phyloP scores from a whole-genome alignment of 192 early-diverging fungal genomes.

The Coemansia sp. region DNA sequence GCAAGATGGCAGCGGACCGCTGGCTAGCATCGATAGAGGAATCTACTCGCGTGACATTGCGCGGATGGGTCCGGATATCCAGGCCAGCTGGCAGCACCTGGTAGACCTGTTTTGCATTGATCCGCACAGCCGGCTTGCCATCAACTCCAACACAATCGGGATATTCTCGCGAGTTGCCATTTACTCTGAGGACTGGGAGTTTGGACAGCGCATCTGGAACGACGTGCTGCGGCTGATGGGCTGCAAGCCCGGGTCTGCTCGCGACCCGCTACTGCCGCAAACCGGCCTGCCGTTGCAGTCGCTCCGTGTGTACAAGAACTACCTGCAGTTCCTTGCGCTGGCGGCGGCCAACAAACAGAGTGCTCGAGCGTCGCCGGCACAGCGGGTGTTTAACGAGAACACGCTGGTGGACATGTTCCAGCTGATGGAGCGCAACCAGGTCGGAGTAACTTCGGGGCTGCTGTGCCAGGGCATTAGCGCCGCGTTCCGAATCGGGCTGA shows the following conservation, averaged over 20 bases:
- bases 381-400: constrained; percentile 15
- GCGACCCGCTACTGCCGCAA: background rate
- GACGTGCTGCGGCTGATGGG: constrained; percentile 24
- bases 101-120: background rate
- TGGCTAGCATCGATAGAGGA: constrained; percentile 1
- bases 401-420: constrained; percentile 33
- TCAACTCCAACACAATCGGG: constrained; percentile 27
- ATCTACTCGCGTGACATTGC: constrained; percentile 3
- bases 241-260: background rate
- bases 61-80: constrained; percentile 6
- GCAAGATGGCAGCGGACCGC: background rate
- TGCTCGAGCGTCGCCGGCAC: background rate
- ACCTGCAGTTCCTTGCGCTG: constrained; percentile 19
- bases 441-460: constrained; percentile 33
- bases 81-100: constrained; percentile 31
- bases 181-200: constrained; percentile 19
- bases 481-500: constrained; percentile 34
- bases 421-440: constrained; percentile 33
- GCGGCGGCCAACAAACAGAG: background rate
- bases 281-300: constrained; percentile 8
- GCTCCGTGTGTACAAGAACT: constrained; percentile 38
- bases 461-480: constrained; percentile 37
- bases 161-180: constrained; percentile 29
- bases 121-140: constrained; percentile 7
- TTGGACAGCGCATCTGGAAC: constrained; percentile 37